Evolutionary conservation across 495 filamentous ascomycete genomes (phyloP).

Genomic region (Aspergillus avenaceus): DNA sequence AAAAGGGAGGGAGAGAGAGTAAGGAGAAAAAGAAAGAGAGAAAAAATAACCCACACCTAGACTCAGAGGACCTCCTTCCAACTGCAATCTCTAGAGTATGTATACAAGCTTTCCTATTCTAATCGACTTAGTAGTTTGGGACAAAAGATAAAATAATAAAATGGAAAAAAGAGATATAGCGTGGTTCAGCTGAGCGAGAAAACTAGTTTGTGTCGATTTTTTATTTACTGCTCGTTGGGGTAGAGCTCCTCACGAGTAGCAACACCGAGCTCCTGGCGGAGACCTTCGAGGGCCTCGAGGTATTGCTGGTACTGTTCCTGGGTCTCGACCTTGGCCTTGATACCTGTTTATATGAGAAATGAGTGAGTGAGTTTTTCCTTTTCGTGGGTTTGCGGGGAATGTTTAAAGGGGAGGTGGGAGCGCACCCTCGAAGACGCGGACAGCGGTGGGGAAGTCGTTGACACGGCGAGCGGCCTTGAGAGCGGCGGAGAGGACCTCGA

Average conservation of each 20-base stretch:
- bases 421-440: constrained; percentile 95
- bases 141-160: constrained; percentile 23
- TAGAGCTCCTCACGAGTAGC: constrained; percentile 91
- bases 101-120: constrained; percentile 46
- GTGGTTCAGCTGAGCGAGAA: background rate
- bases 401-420: constrained; percentile 4
- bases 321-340: constrained; percentile 99
- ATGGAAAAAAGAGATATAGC: constrained; percentile 10
- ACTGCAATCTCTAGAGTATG: constrained; percentile 43
- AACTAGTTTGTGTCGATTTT: background rate
- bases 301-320: constrained; percentile 97
- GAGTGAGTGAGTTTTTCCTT: constrained; percentile 11
- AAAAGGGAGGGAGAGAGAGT: background rate
- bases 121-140: constrained; percentile 24
- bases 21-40: constrained; percentile 1
- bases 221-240: constrained; percentile 64
- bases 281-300: constrained; percentile 82
- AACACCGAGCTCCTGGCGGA: constrained; percentile 92
- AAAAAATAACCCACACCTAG: constrained; percentile 7
- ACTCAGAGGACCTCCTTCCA: constrained; percentile 22
- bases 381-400: background rate
- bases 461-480: constrained; percentile 89
- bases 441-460: constrained; percentile 97
- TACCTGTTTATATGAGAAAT: constrained; percentile 53
- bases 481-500: constrained; percentile 86